A percentile compares a stretch with the other conserved stretches of the same genome.
Conservation (phyloP, 2,329 filamentous ascomycete genomes). For the Drechslera avenae region DNA sequence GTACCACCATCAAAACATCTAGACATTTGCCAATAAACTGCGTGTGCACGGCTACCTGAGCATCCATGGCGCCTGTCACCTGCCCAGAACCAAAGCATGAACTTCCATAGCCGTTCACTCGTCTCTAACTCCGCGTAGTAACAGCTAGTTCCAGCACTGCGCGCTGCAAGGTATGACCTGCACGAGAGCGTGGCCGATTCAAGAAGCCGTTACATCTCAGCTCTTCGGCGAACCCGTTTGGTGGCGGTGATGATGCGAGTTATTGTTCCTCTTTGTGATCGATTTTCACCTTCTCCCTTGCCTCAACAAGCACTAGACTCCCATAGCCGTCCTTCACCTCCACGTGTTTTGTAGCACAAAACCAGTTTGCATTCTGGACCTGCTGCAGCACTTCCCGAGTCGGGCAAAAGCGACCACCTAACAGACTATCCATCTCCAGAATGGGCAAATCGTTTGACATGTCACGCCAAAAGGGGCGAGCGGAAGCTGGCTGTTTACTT, state of each 20-base stretch:
- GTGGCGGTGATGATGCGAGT: neutral
- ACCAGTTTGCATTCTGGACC: neutral
- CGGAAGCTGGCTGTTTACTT: neutral
- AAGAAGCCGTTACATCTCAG: neutral
- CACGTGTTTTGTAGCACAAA: neutral
- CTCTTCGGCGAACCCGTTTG: neutral
- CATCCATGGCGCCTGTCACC: conserved; percentile 14
- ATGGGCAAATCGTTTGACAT: too few species aligned
- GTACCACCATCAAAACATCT: conserved; percentile 12
- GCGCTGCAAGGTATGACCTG: conserved; percentile 11
- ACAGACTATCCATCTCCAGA: neutral
- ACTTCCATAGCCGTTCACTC: neutral
- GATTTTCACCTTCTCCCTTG: too few species aligned
- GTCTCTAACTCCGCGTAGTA: conserved; percentile 1
- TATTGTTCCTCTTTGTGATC: too few species aligned
- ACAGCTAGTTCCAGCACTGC: neutral
- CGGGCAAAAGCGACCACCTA: neutral
- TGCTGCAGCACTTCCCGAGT: neutral
- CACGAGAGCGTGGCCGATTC: neutral
- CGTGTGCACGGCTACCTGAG: conserved; percentile 8
- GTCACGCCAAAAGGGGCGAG: too few species aligned
- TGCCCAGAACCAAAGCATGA: conserved; percentile 3
- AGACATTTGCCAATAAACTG: conserved; percentile 32
- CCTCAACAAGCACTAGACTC: too few species aligned
- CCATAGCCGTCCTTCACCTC: too few species aligned